These are phyloP conservation scores for Fraxinus velutina DNA, from an alignment of 305 asterid species.

Conservation along the genomic window DNA sequence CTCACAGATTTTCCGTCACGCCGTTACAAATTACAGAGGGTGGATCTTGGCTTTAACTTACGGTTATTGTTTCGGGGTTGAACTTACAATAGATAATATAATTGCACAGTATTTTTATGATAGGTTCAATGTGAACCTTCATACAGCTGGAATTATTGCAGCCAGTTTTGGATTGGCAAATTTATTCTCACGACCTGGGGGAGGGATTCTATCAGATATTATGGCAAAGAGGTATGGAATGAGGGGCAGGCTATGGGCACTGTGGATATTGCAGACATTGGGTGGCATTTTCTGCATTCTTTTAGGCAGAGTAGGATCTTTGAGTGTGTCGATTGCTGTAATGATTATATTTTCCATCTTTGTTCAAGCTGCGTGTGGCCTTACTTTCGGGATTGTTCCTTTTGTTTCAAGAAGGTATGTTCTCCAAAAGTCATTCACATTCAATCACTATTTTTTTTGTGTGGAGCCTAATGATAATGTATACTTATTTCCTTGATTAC, in stretches of 20 bases:
- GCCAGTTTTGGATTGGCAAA: conserved; percentile 82
- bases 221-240: conserved; percentile 60
- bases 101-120: conserved; percentile 81
- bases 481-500: neutral
- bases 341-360: conserved; percentile 70
- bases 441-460: neutral
- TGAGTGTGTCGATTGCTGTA: conserved; percentile 47
- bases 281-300: conserved; percentile 69
- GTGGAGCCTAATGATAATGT: neutral
- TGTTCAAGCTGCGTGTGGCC: conserved; percentile 87
- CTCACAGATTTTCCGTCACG: conserved; percentile 36
- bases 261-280: conserved; percentile 60
- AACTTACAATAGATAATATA: conserved; percentile 70
- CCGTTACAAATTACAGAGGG: conserved; percentile 54
- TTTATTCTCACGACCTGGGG: conserved; percentile 71
- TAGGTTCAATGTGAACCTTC: conserved; percentile 62
- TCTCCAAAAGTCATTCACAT: neutral
- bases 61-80: conserved; percentile 84
- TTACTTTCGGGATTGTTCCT: conserved; percentile 81
- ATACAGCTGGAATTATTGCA: conserved; percentile 66
- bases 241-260: conserved; percentile 76
- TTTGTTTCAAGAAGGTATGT: conserved; percentile 72
- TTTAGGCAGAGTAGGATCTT: conserved; percentile 55
- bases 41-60: conserved; percentile 77
- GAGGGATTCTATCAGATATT: conserved; percentile 66